Percentiles rank a stretch among this genome's conserved stretches.
phyloP scores from a whole-genome alignment of 208 protist species.

The Entamoeba invadens region DNA sequence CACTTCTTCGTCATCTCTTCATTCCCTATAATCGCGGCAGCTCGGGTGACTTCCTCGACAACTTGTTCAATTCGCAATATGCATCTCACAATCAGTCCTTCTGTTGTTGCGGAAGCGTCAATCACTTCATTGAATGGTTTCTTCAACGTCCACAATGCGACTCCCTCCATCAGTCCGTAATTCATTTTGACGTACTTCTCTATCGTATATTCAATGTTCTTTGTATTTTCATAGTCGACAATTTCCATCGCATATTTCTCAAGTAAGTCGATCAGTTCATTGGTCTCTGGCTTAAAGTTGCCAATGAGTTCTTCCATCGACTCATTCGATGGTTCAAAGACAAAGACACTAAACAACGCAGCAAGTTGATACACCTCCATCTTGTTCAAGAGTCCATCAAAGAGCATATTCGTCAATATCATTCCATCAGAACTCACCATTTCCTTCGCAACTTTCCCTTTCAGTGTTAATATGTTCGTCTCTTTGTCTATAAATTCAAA shows the following conservation, averaged over 20 bases:
- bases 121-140: not conserved
- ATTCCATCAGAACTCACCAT: not conserved
- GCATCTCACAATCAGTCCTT: not conserved
- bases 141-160: not conserved
- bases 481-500: not conserved
- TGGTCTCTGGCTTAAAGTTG: not conserved
- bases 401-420: not conserved
- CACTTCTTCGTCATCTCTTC: not conserved
- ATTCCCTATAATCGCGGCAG: not conserved
- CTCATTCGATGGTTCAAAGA: not conserved
- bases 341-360: not conserved
- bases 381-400: not conserved
- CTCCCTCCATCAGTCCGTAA: not conserved
- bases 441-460: not conserved
- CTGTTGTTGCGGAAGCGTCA: not conserved
- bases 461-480: not conserved
- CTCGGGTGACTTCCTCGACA: not conserved
- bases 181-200: not conserved
- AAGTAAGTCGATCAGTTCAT: not conserved
- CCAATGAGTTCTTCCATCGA: not conserved
- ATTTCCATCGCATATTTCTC: not conserved
- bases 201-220: not conserved
- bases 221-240: not conserved
- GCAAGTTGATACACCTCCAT: not conserved
- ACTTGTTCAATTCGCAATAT: not conserved